A percentile compares a stretch with the other conserved stretches of the same genome.
Evolutionary conservation across 305 asterid species (phyloP).

Genomic region (Ilex paraguariensis): DNA sequence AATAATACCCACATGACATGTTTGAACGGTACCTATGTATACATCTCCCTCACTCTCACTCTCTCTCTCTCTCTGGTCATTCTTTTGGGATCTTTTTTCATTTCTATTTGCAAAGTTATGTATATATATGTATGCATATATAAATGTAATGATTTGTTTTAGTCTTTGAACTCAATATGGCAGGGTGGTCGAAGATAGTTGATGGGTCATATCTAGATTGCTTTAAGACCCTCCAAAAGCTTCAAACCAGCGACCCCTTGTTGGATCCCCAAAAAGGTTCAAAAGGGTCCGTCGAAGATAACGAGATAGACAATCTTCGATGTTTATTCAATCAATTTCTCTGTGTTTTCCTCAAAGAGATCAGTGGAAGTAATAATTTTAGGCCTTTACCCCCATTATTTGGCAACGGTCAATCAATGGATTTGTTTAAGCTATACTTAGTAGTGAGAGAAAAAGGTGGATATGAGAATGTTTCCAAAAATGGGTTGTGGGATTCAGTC

Average conservation of each 20-base stretch:
- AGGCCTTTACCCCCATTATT: conserved; percentile 59
- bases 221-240: conserved; percentile 16
- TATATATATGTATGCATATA: conserved; percentile 5
- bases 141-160: conserved; percentile 19
- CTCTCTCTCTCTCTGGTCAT: not conserved
- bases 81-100: conserved; percentile 2
- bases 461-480: conserved; percentile 27
- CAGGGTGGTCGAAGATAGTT: conserved; percentile 56
- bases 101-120: not conserved
- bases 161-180: conserved; percentile 50
- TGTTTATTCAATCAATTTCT: conserved; percentile 35
- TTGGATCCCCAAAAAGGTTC: conserved; percentile 13
- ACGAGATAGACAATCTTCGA: conserved; percentile 12
- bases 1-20: not conserved
- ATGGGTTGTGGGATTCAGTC: conserved; percentile 41
- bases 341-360: conserved; percentile 23
- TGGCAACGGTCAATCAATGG: conserved; percentile 48
- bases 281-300: not conserved
- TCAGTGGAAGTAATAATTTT: conserved; percentile 20
- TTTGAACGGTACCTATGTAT: not conserved
- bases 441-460: conserved; percentile 53
- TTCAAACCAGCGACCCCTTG: conserved; percentile 3
- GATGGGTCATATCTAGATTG: conserved; percentile 35
- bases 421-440: conserved; percentile 44
- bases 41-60: not conserved